Percentiles rank a stretch among this genome's conserved stretches.
These are phyloP conservation scores for Coniosporium tulheliwenetii DNA, from an alignment of 2,329 filamentous ascomycete genomes.

Conservation along the genomic window DNA sequence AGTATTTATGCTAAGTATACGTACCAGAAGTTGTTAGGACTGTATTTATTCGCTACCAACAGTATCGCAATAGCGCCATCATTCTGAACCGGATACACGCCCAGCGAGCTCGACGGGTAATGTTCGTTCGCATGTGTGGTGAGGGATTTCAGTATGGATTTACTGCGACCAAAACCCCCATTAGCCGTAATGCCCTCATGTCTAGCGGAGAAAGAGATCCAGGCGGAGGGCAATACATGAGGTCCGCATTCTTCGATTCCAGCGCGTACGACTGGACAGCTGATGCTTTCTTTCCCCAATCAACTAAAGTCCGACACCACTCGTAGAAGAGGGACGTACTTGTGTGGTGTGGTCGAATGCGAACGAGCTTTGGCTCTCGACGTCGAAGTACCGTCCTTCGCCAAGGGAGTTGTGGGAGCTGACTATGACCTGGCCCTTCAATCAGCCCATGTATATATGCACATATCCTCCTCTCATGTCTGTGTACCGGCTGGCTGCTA, in stretches of 20 bases:
- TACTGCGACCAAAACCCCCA: no score
- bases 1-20: no score
- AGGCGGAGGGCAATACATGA: constrained; percentile 53
- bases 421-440: constrained; percentile 46
- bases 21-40: constrained; percentile 93
- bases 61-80: constrained; percentile 65
- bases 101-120: constrained; percentile 66
- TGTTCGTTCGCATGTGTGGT: constrained; percentile 69
- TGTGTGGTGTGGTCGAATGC: constrained; percentile 72
- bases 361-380: constrained; percentile 77
- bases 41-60: constrained; percentile 92
- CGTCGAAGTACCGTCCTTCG: constrained; percentile 74
- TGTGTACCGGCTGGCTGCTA: constrained; percentile 55
- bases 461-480: background rate
- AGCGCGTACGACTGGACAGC: constrained; percentile 62
- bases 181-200: no score
- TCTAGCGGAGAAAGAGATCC: no score
- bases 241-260: constrained; percentile 60
- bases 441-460: constrained; percentile 4
- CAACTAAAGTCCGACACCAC: background rate
- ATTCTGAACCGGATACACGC: constrained; percentile 66
- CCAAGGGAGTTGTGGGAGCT: constrained; percentile 76
- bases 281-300: constrained; percentile 53
- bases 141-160: constrained; percentile 69
- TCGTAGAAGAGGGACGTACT: constrained; percentile 23